These are phyloP conservation scores for Silene vulgaris DNA, from an alignment of 179 eudicot genomes.

Conservation along the genomic window DNA sequence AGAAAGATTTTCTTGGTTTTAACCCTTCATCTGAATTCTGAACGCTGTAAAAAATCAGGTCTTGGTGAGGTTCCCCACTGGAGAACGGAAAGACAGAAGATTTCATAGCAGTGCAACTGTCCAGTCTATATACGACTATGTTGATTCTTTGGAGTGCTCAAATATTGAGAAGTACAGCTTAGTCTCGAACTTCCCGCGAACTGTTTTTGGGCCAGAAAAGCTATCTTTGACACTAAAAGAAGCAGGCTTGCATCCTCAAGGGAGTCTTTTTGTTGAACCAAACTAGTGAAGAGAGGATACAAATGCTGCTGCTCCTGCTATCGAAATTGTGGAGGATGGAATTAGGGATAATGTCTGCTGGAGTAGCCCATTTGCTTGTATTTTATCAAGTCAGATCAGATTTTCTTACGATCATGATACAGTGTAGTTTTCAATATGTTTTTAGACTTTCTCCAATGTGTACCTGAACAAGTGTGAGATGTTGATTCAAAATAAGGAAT, in stretches of 20 bases:
- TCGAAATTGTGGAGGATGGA: slow-evolving; percentile 8
- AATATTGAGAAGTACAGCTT: slow-evolving; percentile 63
- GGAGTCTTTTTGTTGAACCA: slow-evolving; percentile 81
- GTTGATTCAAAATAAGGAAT: slow-evolving; percentile 26
- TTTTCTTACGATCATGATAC: slow-evolving; percentile 5
- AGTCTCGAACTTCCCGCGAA: slow-evolving; percentile 85
- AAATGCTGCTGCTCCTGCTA: not conserved
- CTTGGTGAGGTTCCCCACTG: slow-evolving; percentile 88
- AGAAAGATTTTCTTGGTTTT: not conserved
- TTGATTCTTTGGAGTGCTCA: slow-evolving; percentile 82
- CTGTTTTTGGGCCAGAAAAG: slow-evolving; percentile 72
- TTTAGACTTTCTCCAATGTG: not conserved
- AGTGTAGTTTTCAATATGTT: slow-evolving; percentile 11
- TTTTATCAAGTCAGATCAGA: slow-evolving; percentile 14
- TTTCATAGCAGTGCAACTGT: slow-evolving; percentile 59
- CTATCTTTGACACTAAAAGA: slow-evolving; percentile 61
- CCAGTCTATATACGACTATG: slow-evolving; percentile 81
- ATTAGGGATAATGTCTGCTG: not conserved
- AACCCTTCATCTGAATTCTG: not conserved
- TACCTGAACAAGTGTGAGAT: not conserved
- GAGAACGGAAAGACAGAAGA: slow-evolving; percentile 83
- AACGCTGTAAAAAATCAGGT: slow-evolving; percentile 38
- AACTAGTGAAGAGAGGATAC: slow-evolving; percentile 35
- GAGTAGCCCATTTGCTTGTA: slow-evolving; percentile 14
- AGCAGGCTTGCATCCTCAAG: slow-evolving; percentile 92